Percentiles rank a stretch among this genome's conserved stretches.
Conservation (phyloP, 2,329 filamentous ascomycete genomes). For the Ceratocystis variospora region DNA sequence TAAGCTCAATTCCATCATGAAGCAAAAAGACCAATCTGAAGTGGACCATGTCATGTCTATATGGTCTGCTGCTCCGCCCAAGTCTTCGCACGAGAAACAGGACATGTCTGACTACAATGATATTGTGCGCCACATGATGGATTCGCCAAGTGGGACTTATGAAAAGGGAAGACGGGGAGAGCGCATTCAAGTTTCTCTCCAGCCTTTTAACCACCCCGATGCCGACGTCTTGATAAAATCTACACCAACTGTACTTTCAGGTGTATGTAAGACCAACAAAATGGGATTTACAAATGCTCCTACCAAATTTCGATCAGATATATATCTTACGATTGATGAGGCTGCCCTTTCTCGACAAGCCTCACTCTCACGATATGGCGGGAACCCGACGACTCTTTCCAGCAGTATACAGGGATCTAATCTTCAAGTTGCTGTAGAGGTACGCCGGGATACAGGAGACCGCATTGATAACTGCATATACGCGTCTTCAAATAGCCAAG, state of each 20-base stretch:
- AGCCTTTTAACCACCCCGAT: constrained; percentile 63
- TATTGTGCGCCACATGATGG: constrained; percentile 57
- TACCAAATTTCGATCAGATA: constrained; percentile 77
- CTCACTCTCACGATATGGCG: constrained; percentile 49
- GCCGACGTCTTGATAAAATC: constrained; percentile 68
- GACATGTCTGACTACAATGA: constrained; percentile 56
- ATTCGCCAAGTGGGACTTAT: constrained; percentile 59
- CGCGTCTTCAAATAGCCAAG: constrained; percentile 65
- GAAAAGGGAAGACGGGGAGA: constrained; percentile 60
- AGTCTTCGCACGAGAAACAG: constrained; percentile 40
- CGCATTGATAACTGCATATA: constrained; percentile 80
- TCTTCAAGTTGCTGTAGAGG: constrained; percentile 77
- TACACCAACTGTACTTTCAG: constrained; percentile 75
- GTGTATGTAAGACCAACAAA: constrained; percentile 66
- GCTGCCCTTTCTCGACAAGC: constrained; percentile 68
- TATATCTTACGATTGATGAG: constrained; percentile 76
- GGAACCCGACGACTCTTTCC: constrained; percentile 60
- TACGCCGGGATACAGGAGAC: constrained; percentile 64
- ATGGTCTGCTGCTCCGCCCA: constrained; percentile 45
- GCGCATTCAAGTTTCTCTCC: constrained; percentile 64
- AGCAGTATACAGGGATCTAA: constrained; percentile 52
- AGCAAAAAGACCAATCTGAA: constrained; percentile 53
- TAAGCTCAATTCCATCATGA: constrained; percentile 61
- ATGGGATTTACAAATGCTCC: constrained; percentile 91
- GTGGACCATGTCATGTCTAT: constrained; percentile 63